These are phyloP conservation scores for Backusella tuberculispora DNA, from an alignment of 192 early-diverging fungal species.

Conservation along the genomic window DNA sequence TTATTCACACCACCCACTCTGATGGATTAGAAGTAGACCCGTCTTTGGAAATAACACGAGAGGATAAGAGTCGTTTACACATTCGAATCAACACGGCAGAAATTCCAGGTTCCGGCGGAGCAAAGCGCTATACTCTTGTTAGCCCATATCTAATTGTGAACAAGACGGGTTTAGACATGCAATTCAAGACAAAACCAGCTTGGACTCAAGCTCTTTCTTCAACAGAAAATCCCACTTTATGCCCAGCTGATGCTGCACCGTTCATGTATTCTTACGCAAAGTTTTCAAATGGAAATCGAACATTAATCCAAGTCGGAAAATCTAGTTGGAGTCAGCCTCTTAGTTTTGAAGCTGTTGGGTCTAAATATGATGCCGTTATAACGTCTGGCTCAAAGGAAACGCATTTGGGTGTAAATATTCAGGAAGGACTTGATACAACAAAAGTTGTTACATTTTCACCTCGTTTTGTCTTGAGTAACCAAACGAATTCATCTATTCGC, in stretches of 20 bases:
- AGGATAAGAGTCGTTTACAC: constrained; percentile 4
- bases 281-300: constrained; percentile 83
- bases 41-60: constrained; percentile 13
- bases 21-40: constrained; percentile 58
- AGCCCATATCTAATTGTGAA: constrained; percentile 84
- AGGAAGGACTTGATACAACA: constrained; percentile 85
- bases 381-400: constrained; percentile 54
- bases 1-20: constrained; percentile 44
- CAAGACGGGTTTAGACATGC: constrained; percentile 66
- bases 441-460: constrained; percentile 91
- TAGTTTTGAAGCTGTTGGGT: constrained; percentile 96
- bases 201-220: constrained; percentile 77
- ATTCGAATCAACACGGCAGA: constrained; percentile 17
- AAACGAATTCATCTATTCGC: constrained; percentile 67
- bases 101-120: constrained; percentile 35
- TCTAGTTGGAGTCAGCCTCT: constrained; percentile 87
- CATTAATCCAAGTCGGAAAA: constrained; percentile 71
- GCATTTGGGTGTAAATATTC: constrained; percentile 85
- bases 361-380: constrained; percentile 75
- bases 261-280: constrained; percentile 95
- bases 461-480: constrained; percentile 89
- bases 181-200: constrained; percentile 69
- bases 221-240: constrained; percentile 56
- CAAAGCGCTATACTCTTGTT: constrained; percentile 66
- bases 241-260: constrained; percentile 49